Percentiles rank a stretch among this genome's conserved stretches.
These are phyloP conservation scores for Barnettozyma sucrosica DNA, from an alignment of 805 yeast species.

Conservation along the genomic window DNA sequence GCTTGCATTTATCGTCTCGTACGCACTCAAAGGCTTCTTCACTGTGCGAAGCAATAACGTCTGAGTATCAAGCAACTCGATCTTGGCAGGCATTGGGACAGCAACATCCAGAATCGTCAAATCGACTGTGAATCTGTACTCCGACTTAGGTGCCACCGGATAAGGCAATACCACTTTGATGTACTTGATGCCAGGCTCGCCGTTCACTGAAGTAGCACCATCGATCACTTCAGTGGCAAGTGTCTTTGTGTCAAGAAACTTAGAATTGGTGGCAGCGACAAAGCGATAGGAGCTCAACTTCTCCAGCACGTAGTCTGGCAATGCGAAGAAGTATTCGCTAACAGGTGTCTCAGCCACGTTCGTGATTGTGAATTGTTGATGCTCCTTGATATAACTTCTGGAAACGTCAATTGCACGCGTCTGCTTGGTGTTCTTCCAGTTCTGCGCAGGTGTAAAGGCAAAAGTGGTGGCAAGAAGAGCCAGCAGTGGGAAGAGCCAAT, in stretches of 20 bases:
- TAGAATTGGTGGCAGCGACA: background rate
- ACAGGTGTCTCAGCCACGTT: constrained; percentile 55
- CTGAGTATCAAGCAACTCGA: constrained; percentile 58
- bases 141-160: constrained; percentile 62
- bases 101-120: constrained; percentile 43
- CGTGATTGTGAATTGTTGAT: constrained; percentile 45
- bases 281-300: constrained; percentile 30
- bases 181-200: constrained; percentile 28
- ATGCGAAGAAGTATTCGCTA: constrained; percentile 48
- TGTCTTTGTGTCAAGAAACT: constrained; percentile 10
- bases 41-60: constrained; percentile 46
- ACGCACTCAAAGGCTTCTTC: constrained; percentile 56
- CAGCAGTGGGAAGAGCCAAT: constrained; percentile 7
- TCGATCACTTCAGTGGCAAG: constrained; percentile 25
- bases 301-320: constrained; percentile 43
- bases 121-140: constrained; percentile 42
- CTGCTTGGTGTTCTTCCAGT: constrained; percentile 51
- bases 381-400: constrained; percentile 61
- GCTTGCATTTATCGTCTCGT: constrained; percentile 44
- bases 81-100: constrained; percentile 58
- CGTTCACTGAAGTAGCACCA: constrained; percentile 22
- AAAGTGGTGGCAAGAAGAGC: background rate
- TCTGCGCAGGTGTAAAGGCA: constrained; percentile 18
- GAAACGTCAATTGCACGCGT: constrained; percentile 57
- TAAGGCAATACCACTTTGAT: constrained; percentile 51